A percentile compares a stretch with the other conserved stretches of the same genome.
Conservation (phyloP, 1,284 basidiomycete species). For the Ganoderma lucidum region DNA sequence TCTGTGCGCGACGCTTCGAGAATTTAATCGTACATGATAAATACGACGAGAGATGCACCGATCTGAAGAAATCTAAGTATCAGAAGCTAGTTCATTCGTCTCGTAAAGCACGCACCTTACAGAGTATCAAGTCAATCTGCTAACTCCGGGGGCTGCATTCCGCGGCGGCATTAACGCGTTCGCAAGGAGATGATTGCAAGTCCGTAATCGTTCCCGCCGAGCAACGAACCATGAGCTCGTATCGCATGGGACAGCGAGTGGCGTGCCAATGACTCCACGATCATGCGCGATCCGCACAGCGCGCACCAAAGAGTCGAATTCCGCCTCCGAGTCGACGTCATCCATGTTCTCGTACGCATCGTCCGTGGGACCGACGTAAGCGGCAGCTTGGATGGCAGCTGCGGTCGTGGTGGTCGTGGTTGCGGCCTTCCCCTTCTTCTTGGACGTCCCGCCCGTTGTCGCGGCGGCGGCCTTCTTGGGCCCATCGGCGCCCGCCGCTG, state of each 20-base stretch:
- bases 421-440: slow-evolving; percentile 59
- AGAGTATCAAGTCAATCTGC: slow-evolving; percentile 23
- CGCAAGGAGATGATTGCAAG: slow-evolving; percentile 70
- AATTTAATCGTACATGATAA: neutral
- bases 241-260: slow-evolving; percentile 57
- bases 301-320: slow-evolving; percentile 63
- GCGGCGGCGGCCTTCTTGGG: slow-evolving; percentile 46
- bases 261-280: slow-evolving; percentile 55
- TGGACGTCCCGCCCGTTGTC: slow-evolving; percentile 46
- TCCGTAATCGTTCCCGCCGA: slow-evolving; percentile 74
- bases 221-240: slow-evolving; percentile 76
- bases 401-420: slow-evolving; percentile 49
- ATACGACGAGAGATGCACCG: neutral
- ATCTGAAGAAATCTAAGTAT: neutral
- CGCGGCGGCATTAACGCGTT: slow-evolving; percentile 55
- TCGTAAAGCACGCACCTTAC: neutral
- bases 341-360: slow-evolving; percentile 79
- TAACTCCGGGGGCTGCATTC: slow-evolving; percentile 26
- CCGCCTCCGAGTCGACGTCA: slow-evolving; percentile 82
- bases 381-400: slow-evolving; percentile 38
- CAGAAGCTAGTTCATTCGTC: neutral
- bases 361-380: slow-evolving; percentile 47
- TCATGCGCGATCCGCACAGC: slow-evolving; percentile 63
- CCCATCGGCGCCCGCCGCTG: slow-evolving; percentile 58
- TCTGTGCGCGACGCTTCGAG: neutral